phyloP scores from a whole-genome alignment of 1,284 basidiomycete genomes.

The Moesziomyces globuligerus region DNA sequence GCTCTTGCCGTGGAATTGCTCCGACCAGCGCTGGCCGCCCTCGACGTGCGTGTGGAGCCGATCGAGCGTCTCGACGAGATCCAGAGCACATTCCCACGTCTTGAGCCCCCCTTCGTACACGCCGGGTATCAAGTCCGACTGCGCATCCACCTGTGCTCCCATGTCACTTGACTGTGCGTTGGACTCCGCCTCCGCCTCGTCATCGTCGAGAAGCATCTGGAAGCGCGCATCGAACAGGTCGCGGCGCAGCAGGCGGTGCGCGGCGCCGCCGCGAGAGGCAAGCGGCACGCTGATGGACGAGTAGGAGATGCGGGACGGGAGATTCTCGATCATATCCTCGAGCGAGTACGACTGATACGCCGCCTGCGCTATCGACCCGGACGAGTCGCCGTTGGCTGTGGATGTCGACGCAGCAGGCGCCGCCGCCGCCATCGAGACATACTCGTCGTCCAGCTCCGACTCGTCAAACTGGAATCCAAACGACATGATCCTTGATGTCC shows the following conservation, averaged over 20 bases:
- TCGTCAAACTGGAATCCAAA: conserved; percentile 51
- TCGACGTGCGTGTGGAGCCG: conserved; percentile 8
- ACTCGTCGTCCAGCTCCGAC: conserved; percentile 47
- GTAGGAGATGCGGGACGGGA: conserved; percentile 50
- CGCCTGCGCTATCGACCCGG: conserved; percentile 3
- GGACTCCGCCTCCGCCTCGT: conserved; percentile 38
- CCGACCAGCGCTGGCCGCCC: conserved; percentile 10
- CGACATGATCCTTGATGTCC: conserved; percentile 14
- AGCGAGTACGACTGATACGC: conserved; percentile 16
- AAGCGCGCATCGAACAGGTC: conserved; percentile 95
- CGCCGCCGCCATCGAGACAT: conserved; percentile 11
- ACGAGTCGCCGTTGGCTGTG: background rate
- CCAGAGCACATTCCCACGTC: conserved; percentile 95
- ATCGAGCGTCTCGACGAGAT: conserved; percentile 72
- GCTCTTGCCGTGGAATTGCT: conserved; percentile 12
- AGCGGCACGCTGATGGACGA: conserved; percentile 38
- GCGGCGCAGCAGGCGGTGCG: conserved; percentile 75
- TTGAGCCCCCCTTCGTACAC: conserved; percentile 96
- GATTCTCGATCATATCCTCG: conserved; percentile 21
- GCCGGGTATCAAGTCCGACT: conserved; percentile 89
- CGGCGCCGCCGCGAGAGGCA: background rate
- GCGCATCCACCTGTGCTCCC: conserved; percentile 59
- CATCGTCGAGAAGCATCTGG: conserved; percentile 77
- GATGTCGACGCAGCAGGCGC: background rate
- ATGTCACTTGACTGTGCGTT: conserved; percentile 16